phyloP scores from a whole-genome alignment of 148 eudicot species.

The Cornus controversa region DNA sequence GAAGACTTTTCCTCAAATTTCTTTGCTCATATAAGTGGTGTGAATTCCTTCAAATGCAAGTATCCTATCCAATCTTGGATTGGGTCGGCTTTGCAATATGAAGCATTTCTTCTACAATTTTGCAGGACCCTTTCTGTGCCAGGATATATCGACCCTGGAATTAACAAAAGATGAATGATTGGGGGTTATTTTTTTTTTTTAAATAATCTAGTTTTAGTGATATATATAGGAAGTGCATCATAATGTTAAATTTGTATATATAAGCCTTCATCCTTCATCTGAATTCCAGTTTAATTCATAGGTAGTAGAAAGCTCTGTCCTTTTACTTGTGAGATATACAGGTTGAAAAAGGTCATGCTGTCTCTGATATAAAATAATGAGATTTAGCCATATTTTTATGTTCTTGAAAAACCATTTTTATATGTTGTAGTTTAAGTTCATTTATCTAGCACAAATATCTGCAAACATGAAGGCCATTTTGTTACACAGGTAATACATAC shows the following conservation, averaged over 20 bases:
- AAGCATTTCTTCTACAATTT: slow-evolving; percentile 8
- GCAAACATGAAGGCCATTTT: no score
- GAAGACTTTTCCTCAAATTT: slow-evolving; percentile 67
- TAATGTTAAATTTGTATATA: neutral
- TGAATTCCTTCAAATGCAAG: slow-evolving; percentile 81
- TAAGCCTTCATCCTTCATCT: neutral
- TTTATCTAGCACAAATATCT: no score
- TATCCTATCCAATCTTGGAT: slow-evolving; percentile 84
- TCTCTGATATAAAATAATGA: neutral
- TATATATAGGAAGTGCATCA: neutral
- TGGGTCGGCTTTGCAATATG: slow-evolving; percentile 16
- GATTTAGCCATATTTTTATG: neutral
- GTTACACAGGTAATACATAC: no score
- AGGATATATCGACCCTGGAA: neutral
- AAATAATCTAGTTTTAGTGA: neutral
- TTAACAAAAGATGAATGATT: slow-evolving; percentile 11
- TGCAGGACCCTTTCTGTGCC: slow-evolving; percentile 16
- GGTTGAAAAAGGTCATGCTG: neutral
- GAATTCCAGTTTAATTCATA: neutral
- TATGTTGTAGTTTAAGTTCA: neutral
- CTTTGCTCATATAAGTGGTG: slow-evolving; percentile 75
- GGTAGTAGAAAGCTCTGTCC: neutral
- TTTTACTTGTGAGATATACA: neutral
- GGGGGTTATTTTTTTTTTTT: neutral
- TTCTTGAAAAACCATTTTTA: neutral